Conservation (phyloP, 805 yeast species). For the Naumovozyma castellii region DNA sequence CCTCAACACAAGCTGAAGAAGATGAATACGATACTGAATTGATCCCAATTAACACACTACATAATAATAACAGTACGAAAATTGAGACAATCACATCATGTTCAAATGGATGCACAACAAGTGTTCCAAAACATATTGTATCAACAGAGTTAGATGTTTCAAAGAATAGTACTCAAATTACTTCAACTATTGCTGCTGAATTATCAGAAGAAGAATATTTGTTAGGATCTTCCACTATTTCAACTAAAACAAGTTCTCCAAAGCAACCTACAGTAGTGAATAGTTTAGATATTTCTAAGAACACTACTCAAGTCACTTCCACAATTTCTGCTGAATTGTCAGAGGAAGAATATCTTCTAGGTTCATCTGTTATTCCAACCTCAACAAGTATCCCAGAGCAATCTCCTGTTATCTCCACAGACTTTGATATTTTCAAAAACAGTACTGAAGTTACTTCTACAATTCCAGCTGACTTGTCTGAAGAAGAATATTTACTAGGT, state of each 20-base stretch:
- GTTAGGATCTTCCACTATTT: neutral
- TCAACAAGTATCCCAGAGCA: neutral
- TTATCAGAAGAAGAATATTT: neutral
- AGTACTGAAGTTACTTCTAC: neutral
- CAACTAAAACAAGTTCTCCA: neutral
- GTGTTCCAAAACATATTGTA: neutral
- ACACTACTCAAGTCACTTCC: neutral
- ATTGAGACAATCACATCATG: neutral
- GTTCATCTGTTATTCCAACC: too few species aligned
- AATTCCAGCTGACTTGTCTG: neutral
- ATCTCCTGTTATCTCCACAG: too few species aligned
- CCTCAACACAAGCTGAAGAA: neutral
- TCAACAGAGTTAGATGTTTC: neutral
- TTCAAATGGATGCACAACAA: neutral
- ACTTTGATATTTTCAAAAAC: neutral
- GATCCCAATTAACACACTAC: conserved; percentile 1
- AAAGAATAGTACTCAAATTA: neutral
- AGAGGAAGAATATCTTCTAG: neutral
- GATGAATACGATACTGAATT: conserved; percentile 1
- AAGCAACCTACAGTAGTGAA: neutral
- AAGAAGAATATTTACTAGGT: neutral
- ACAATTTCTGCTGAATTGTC: neutral
- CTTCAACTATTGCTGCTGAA: conserved; percentile 1
- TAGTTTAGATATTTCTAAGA: neutral
- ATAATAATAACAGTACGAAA: neutral